A percentile compares a stretch with the other conserved stretches of the same genome.
phyloP scores from a whole-genome alignment of 176 grass and related monocot species.

The Poa pratensis region DNA sequence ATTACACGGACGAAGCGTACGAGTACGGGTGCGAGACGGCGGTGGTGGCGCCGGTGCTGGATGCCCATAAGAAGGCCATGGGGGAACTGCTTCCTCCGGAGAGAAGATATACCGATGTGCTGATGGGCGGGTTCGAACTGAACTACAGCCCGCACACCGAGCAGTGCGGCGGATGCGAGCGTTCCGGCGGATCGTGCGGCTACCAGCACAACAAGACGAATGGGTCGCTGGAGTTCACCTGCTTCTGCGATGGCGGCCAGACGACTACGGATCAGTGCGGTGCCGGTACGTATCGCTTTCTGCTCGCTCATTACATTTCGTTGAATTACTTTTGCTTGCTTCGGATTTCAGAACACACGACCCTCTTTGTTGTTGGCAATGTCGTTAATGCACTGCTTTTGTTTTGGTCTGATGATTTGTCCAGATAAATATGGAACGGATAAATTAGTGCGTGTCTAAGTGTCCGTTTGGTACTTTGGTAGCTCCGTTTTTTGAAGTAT shows the following conservation, averaged over 20 bases:
- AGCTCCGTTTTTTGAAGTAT: no score
- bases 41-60: conserved; percentile 50
- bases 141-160: neutral
- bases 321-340: neutral
- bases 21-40: conserved; percentile 38
- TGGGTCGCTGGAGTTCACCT: neutral
- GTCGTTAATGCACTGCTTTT: no score
- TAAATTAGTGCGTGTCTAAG: no score
- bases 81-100: neutral
- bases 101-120: neutral
- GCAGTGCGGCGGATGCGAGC: conserved; percentile 36
- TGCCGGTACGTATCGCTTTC: neutral
- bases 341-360: no score
- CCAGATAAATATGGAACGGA: no score
- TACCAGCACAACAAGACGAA: neutral
- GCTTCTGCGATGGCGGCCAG: conserved; percentile 34
- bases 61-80: neutral
- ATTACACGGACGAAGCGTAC: neutral
- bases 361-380: no score
- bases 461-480: no score
- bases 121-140: conserved; percentile 39
- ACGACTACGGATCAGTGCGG: neutral
- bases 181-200: conserved; percentile 47
- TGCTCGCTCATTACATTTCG: no score
- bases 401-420: no score